Evolutionary conservation across 2,329 filamentous ascomycete genomes (phyloP).

Genomic region (Septoria petroselini): DNA sequence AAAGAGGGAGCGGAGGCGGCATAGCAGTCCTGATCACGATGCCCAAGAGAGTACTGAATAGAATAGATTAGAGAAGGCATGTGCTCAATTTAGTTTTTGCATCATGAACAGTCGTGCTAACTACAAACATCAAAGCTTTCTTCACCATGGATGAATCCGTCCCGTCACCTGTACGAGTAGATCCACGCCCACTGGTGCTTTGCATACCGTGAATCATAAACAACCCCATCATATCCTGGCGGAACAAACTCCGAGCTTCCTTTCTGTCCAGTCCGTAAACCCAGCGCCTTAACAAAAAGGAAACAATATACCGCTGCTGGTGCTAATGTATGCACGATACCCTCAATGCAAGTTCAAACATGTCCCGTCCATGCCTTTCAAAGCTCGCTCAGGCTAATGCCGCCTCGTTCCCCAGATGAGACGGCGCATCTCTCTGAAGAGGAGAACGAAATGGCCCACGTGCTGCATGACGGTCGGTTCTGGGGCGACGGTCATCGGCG

Average conservation of each 20-base stretch:
- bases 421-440: slow-evolving; percentile 16
- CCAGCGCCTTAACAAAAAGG: slow-evolving; percentile 7
- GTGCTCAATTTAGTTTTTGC: not conserved
- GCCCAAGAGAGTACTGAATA: not conserved
- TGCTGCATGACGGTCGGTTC: slow-evolving; percentile 14
- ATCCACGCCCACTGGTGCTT: not conserved
- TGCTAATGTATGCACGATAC: slow-evolving; percentile 8
- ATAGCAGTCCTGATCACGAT: not conserved
- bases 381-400: slow-evolving; percentile 6
- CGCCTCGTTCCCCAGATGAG: slow-evolving; percentile 11
- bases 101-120: slow-evolving; percentile 13
- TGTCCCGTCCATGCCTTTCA: not conserved
- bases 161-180: slow-evolving; percentile 4
- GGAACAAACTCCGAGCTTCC: slow-evolving; percentile 1
- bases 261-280: slow-evolving; percentile 6
- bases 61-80: too few relatives aligned
- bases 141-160: not conserved
- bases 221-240: not conserved
- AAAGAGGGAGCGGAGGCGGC: slow-evolving; percentile 27
- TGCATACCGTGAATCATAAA: slow-evolving; percentile 13
- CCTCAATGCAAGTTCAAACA: slow-evolving; percentile 1
- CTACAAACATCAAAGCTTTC: slow-evolving; percentile 5
- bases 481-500: slow-evolving; percentile 10
- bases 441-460: slow-evolving; percentile 10
- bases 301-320: slow-evolving; percentile 5